Conservation (phyloP, 2,329 filamentous ascomycete species). For the Pezicula rhizophila region DNA sequence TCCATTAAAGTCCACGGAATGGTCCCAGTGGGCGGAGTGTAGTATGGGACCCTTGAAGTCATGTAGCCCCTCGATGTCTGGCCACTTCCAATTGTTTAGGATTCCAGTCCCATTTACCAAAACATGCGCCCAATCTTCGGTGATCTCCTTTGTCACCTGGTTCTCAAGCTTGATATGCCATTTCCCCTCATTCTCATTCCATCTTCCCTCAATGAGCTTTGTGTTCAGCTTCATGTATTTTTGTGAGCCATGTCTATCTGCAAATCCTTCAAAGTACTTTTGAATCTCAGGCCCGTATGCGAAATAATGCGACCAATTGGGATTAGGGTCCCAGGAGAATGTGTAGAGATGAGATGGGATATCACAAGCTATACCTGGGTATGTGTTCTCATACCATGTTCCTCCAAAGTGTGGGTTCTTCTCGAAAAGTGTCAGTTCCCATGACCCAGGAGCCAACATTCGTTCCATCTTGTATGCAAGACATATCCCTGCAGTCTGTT, state of each 20-base stretch:
- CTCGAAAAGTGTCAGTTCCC: conserved; percentile 39
- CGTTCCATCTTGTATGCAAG: conserved; percentile 15
- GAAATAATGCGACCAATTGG: conserved; percentile 50
- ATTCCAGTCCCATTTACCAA: conserved; percentile 14
- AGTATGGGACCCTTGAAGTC: conserved; percentile 37
- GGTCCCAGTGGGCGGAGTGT: conserved; percentile 36
- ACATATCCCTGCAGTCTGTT: conserved; percentile 8
- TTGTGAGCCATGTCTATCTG: conserved; percentile 37
- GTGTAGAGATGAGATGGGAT: conserved; percentile 16
- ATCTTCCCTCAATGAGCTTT: conserved; percentile 37
- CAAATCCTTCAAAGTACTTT: conserved; percentile 40
- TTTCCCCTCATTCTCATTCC: conserved; percentile 39
- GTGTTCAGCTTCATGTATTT: conserved; percentile 46
- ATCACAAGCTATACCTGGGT: conserved; percentile 47
- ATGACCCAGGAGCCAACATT: conserved; percentile 9
- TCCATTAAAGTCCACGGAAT: conserved; percentile 31
- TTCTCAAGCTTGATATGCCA: conserved; percentile 42
- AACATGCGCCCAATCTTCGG: conserved; percentile 15
- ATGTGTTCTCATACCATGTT: conserved; percentile 53
- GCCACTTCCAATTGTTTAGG: conserved; percentile 33
- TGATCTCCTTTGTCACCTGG: conserved; percentile 31
- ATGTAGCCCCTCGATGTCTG: conserved; percentile 37
- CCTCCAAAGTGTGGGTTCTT: conserved; percentile 42
- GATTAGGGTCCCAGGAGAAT: conserved; percentile 52
- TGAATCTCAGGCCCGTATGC: conserved; percentile 53